Evolutionary conservation across 495 filamentous ascomycete species (phyloP), one percentile per base, ranked within the genome.

Genomic region (Clohesyomyces aquaticus): DNA sequence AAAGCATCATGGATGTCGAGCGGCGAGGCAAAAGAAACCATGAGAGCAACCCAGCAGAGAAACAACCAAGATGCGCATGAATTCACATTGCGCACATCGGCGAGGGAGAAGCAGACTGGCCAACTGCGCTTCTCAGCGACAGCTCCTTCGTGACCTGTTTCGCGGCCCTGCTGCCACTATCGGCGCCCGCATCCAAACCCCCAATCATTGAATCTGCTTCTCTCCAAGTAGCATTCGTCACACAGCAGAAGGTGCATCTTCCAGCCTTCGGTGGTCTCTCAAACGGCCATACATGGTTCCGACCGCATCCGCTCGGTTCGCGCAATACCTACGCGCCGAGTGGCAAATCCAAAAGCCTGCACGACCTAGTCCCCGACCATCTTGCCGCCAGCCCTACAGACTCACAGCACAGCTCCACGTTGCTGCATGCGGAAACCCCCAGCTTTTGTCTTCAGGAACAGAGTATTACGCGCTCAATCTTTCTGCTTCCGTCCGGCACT

Each of bases 361-460:
- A 38, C 32, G 6, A 6, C 6, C 32, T 14, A 38, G 32, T 38
- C 32, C 14, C 32, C 32, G n/a, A n/a, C n/a, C 32, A 38, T 38
- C 6, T 38, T 38, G 32, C 60, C 60, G 60, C 60, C 60, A 63
- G 60, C 60, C 60, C 52, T 63, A 56, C 52, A n/a, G 42, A 54
- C 35, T 4, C 50, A 6, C 18, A 6, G 27, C 32, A 38, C 27
- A 52, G 22, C 27, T 52, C 52, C 52, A 55, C 52, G n/a, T 38
- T 26, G 26, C 48, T 61, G 10, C 32, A 53, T 47, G 26, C 26
- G 2, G 28, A 26, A 19, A 35, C 6, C 32, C 32, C 32, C 32
- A 38, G 32, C 6, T 6, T 38, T 38, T 14, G 53, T 32, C 27
- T n/a, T 61, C 58, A 61, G 58, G 58, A 42, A 54, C 58, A 46